A percentile compares a stretch with the other conserved stretches of the same genome.
Evolutionary conservation across 148 eudicot genomes (phyloP).

Genomic region (Gaultheria prostrata): DNA sequence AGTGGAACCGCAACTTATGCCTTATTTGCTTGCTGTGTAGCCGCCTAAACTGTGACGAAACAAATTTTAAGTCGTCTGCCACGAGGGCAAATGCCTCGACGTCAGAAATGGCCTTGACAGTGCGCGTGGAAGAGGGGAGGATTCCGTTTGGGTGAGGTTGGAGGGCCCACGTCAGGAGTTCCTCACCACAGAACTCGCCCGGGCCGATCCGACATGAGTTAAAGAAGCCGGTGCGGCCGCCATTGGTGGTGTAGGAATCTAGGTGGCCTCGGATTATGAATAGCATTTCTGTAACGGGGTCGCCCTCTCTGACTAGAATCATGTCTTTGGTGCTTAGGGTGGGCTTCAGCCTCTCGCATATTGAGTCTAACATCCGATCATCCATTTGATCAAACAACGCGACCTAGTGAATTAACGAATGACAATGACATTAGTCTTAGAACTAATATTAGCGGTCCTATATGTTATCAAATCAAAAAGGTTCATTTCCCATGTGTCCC

Average conservation of each 20-base stretch:
- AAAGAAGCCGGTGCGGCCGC: conserved; percentile 85
- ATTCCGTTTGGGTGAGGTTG: conserved; percentile 51
- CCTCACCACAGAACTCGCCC: conserved; percentile 86
- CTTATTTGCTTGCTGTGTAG: conserved; percentile 74
- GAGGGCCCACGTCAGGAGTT: conserved; percentile 78
- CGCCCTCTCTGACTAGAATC: conserved; percentile 72
- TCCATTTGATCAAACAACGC: conserved; percentile 85
- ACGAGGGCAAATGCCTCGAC: conserved; percentile 80
- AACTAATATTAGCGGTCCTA: background rate
- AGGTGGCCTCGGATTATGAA: conserved; percentile 81
- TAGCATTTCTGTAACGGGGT: conserved; percentile 77
- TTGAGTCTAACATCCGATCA: conserved; percentile 69
- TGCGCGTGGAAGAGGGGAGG: conserved; percentile 80
- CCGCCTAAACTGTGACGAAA: conserved; percentile 64
- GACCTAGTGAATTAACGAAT: conserved; percentile 37
- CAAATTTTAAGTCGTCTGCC: conserved; percentile 76
- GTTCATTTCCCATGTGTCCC: background rate
- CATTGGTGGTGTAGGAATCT: conserved; percentile 73
- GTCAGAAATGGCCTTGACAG: conserved; percentile 71
- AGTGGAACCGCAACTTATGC: conserved; percentile 72
- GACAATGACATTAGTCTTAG: background rate
- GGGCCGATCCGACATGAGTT: conserved; percentile 60
- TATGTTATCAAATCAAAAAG: background rate
- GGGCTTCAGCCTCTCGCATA: conserved; percentile 80
- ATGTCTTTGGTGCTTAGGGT: conserved; percentile 61